Percentiles rank a stretch among this genome's conserved stretches.
These are phyloP conservation scores for Alternaria incomplexa DNA, from an alignment of 2,329 filamentous ascomycete genomes.

Conservation along the genomic window DNA sequence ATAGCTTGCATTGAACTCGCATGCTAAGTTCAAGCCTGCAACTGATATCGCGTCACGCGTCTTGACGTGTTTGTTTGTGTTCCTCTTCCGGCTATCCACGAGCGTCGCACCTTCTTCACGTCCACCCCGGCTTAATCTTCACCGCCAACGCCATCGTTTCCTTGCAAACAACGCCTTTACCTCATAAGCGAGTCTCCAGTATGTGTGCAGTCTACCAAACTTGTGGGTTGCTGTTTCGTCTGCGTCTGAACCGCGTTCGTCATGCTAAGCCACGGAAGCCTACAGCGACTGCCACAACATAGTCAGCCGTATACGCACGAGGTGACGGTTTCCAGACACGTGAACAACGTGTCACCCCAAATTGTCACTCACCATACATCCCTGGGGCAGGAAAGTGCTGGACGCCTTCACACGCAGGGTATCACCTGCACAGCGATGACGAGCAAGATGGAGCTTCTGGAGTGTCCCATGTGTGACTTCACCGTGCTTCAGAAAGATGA, in stretches of 20 bases:
- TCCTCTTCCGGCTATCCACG: constrained; percentile 8
- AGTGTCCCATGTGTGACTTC: constrained; percentile 47
- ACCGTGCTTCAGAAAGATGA: constrained; percentile 33
- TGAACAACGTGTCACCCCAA: background rate
- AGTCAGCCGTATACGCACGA: constrained; percentile 5
- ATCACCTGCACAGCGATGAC: constrained; percentile 20
- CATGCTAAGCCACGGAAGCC: constrained; percentile 25
- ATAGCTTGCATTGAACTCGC: background rate
- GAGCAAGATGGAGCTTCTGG: constrained; percentile 27
- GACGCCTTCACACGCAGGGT: background rate
- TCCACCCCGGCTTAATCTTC: constrained; percentile 12
- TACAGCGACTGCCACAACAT: constrained; percentile 10
- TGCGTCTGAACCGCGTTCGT: constrained; percentile 7
- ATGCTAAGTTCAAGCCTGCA: background rate
- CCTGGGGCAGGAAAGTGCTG: background rate
- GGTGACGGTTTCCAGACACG: constrained; percentile 13
- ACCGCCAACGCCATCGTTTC: background rate
- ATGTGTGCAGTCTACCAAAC: constrained; percentile 21
- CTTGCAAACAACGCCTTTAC: background rate
- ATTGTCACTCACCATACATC: background rate
- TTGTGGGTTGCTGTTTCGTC: constrained; percentile 7
- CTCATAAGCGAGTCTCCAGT: constrained; percentile 1
- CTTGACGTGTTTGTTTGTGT: constrained; percentile 17
- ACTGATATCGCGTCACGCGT: background rate
- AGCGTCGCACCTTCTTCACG: constrained; percentile 15